Evolutionary conservation across 164 flowering plant genomes (phyloP), one percentile per base, ranked within the genome.

Genomic region (Taxillus chinensis): DNA sequence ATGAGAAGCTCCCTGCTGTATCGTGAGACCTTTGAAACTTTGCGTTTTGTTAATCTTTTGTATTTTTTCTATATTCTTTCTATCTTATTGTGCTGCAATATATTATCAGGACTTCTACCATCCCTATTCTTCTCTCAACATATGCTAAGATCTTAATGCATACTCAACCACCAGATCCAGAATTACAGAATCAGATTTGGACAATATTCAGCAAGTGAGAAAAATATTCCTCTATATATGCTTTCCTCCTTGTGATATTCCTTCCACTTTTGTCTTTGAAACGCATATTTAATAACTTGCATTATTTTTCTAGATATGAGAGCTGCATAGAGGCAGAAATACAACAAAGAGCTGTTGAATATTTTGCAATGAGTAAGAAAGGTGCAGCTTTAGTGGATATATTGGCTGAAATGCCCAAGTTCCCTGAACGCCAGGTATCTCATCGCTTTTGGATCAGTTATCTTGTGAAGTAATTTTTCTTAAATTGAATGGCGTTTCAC

Each of bases 81-180:
- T 9, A 49, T 51, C 57, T 69, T 59, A 64, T 10, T 3, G 5
- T 5, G 37, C 8, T 5, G 8, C 11, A 41, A 4, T 64, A 8
- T 37, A 27, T 69, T 39, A 70, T 58, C 91, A 93, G 99, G 83
- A 79, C 86, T 58, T 60, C 89, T 50, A 91, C 95, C 5, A 76
- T 95, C 68, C 73, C 99, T 52, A 87, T 95, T 66, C 87, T 95
- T 72, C 92, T 95, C 52, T 95, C 99, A 51, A 80, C 99, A 53
- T 95, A 89, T 80, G 99, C 96, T 60, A 95, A 95, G 78, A 87
- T 95, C 65, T 82, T 91, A 68, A 87, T 91, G 99, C 99, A 95
- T 70, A 74, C 85, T 49, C 96, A 91, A 64, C 98, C 96, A n/a
- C 83, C 87, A 4, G 97, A 95, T 53, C 82, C 70, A 55, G 99